Percentiles rank a stretch among this genome's conserved stretches.
Evolutionary conservation across 768 basidiomycete genomes (phyloP).

Genomic region (Gymnopilus junonius): DNA sequence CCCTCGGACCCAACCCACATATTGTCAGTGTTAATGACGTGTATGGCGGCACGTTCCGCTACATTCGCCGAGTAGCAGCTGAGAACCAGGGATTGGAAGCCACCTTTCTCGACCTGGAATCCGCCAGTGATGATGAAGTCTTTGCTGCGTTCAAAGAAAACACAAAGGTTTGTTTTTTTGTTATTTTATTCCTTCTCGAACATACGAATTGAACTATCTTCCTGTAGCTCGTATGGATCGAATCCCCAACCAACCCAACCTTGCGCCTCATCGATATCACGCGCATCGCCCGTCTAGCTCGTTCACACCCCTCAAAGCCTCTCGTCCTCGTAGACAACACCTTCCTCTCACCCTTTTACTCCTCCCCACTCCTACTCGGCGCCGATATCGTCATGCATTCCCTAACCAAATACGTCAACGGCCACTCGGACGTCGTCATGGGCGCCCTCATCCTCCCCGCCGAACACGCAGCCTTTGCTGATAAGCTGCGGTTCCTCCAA

Average conservation of each 20-base stretch:
- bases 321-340: constrained; percentile 93
- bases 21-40: constrained; percentile 90
- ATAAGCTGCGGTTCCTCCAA: constrained; percentile 83
- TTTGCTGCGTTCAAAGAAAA: constrained; percentile 69
- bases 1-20: constrained; percentile 76
- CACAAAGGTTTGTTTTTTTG: constrained; percentile 49
- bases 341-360: constrained; percentile 91
- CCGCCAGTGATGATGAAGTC: constrained; percentile 64
- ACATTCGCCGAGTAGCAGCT: constrained; percentile 67
- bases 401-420: constrained; percentile 91
- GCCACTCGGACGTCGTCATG: constrained; percentile 93
- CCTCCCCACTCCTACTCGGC: constrained; percentile 81
- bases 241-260: constrained; percentile 94
- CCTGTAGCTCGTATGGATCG: constrained; percentile 89
- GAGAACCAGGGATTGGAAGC: constrained; percentile 70
- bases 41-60: constrained; percentile 92
- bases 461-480: constrained; percentile 48
- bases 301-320: constrained; percentile 64
- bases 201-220: constrained; percentile 23
- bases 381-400: constrained; percentile 88
- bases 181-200: background rate
- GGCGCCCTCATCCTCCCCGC: constrained; percentile 78
- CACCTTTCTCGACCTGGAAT: constrained; percentile 84
- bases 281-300: constrained; percentile 68
- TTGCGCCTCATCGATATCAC: constrained; percentile 84